Conservation (phyloP, 495 filamentous ascomycete species). For the Tuber aestivum region DNA sequence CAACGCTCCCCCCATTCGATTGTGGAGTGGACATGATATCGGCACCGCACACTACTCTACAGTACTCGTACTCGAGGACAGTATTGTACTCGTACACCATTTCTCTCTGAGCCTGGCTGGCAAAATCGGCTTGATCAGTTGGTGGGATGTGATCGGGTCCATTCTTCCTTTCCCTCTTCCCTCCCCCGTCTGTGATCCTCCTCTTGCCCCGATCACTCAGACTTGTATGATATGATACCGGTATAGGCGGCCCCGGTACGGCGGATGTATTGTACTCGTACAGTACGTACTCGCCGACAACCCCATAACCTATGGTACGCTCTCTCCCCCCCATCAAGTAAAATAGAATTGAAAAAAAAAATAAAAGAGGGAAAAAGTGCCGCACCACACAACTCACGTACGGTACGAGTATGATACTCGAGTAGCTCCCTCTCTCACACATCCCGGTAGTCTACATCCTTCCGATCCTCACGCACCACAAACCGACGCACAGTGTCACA, state of each 20-base stretch:
- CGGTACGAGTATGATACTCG: not conserved
- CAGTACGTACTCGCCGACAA: not conserved
- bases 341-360: not conserved
- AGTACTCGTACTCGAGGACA: too few species aligned
- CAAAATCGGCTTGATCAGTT: not conserved
- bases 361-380: not conserved
- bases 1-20: not conserved
- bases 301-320: not conserved
- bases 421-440: not conserved
- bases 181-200: not conserved
- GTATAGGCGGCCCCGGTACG: too few species aligned
- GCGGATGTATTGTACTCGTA: not conserved
- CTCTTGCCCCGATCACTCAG: not conserved
- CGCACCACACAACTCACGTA: constrained; percentile 1
- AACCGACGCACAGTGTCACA: constrained; percentile 1
- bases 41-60: not conserved
- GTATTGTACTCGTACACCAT: too few species aligned
- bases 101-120: not conserved
- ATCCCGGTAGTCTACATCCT: not conserved
- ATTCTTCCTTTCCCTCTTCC: not conserved
- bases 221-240: not conserved
- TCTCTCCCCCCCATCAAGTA: not conserved
- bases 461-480: not conserved
- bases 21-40: not conserved
- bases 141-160: not conserved